A percentile compares a stretch with the other conserved stretches of the same genome.
phyloP scores from a whole-genome alignment of 139 green algal genomes.

The Nannochloris sp. region DNA sequence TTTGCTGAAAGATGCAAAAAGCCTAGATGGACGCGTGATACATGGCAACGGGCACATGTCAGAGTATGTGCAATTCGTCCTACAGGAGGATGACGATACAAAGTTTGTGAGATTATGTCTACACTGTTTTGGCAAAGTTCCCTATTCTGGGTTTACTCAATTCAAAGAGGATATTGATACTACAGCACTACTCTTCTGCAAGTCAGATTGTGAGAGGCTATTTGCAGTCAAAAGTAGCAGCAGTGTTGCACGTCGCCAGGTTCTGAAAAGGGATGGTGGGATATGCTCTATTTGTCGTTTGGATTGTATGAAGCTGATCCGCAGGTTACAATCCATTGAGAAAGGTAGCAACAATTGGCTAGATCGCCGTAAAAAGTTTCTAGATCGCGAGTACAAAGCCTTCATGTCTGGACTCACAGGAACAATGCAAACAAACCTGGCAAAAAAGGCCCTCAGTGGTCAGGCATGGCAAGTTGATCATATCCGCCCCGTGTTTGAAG shows the following conservation, averaged over 20 bases:
- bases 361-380: conserved; percentile 9
- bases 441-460: conserved; percentile 51
- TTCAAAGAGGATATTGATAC: neutral
- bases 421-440: neutral
- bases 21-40: too few relatives aligned
- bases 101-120: neutral
- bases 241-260: conserved; percentile 45
- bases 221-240: conserved; percentile 43
- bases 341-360: conserved; percentile 3
- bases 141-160: neutral
- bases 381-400: neutral
- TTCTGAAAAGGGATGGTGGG: conserved; percentile 63
- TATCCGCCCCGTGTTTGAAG: conserved; percentile 69
- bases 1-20: too few relatives aligned
- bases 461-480: conserved; percentile 86
- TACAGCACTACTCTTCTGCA: conserved; percentile 22
- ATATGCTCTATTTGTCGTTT: conserved; percentile 56
- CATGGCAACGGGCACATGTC: neutral
- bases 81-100: neutral
- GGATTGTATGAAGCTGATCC: conserved; percentile 60
- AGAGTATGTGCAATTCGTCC: neutral
- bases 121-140: conserved; percentile 1
- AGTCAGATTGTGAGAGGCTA: conserved; percentile 47
- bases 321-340: conserved; percentile 54
- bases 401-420: too few relatives aligned